These are phyloP conservation scores for Ochetophila trinervis DNA, from an alignment of 306 rosid genomes.

Conservation along the genomic window DNA sequence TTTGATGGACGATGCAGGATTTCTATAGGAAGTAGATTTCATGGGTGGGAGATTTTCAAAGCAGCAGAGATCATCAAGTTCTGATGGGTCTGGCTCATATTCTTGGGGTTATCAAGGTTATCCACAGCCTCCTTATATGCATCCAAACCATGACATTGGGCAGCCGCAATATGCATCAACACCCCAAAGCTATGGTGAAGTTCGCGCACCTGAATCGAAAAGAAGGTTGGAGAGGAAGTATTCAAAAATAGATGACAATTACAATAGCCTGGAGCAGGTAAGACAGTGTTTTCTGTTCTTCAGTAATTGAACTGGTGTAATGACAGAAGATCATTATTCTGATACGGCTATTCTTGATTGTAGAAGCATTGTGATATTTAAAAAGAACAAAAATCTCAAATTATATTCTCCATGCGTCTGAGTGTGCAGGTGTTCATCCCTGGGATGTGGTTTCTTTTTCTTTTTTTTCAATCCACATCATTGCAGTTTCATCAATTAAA, in stretches of 20 bases:
- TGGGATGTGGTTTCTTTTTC: no score
- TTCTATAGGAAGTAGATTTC: slow-evolving; percentile 23
- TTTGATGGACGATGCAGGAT: slow-evolving; percentile 23
- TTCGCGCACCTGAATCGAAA: slow-evolving; percentile 38
- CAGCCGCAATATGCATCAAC: slow-evolving; percentile 40
- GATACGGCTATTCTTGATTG: neutral
- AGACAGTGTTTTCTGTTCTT: neutral
- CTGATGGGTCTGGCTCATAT: slow-evolving; percentile 34
- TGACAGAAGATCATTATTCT: slow-evolving; percentile 4
- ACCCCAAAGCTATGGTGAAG: slow-evolving; percentile 41
- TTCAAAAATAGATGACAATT: slow-evolving; percentile 70
- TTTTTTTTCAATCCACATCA: no score
- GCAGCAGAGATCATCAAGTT: slow-evolving; percentile 40
- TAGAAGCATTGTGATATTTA: no score
- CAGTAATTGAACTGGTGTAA: slow-evolving; percentile 10
- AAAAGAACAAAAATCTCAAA: no score
- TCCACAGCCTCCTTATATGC: slow-evolving; percentile 45
- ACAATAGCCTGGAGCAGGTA: slow-evolving; percentile 76
- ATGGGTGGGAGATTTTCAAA: slow-evolving; percentile 84
- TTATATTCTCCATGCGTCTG: no score
- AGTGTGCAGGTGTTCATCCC: neutral
- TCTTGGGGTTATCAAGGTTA: slow-evolving; percentile 38
- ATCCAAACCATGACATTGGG: slow-evolving; percentile 37
- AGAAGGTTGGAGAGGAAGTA: slow-evolving; percentile 49
- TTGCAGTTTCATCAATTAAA: neutral